Percentiles rank a stretch among this genome's conserved stretches.
Conservation (phyloP, 805 yeast species). For the Wickerhamiella dianesei region DNA sequence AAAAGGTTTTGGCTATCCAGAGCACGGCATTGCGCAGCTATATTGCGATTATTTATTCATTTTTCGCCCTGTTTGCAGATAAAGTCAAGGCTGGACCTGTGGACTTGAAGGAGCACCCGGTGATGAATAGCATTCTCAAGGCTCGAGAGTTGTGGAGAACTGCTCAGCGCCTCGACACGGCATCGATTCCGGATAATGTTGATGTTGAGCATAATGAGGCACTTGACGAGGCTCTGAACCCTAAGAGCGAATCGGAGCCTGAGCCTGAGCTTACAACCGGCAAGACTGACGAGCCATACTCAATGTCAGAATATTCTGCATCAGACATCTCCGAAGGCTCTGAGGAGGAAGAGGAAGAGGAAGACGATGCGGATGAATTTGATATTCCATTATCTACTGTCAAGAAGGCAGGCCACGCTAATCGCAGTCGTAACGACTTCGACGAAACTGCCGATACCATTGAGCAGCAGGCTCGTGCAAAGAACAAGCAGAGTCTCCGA, state of each 20-base stretch:
- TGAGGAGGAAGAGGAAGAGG: conserved; percentile 22
- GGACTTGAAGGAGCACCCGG: conserved; percentile 71
- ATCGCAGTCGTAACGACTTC: conserved; percentile 30
- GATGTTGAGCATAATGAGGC: conserved; percentile 10
- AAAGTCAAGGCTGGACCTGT: conserved; percentile 39
- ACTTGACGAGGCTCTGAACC: background rate
- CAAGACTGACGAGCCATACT: background rate
- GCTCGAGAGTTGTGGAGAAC: conserved; percentile 84
- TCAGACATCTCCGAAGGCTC: conserved; percentile 15
- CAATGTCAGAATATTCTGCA: conserved; percentile 3
- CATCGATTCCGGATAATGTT: conserved; percentile 6
- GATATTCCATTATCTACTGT: conserved; percentile 9
- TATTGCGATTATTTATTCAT: conserved; percentile 62
- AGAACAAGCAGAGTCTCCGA: conserved; percentile 75
- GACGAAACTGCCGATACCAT: conserved; percentile 67
- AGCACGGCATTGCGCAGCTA: conserved; percentile 63
- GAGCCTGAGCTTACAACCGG: background rate
- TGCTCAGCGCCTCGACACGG: conserved; percentile 39
- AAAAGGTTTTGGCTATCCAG: conserved; percentile 31
- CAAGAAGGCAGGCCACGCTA: background rate
- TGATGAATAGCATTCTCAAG: conserved; percentile 74
- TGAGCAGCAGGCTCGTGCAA: conserved; percentile 40
- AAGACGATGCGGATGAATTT: conserved; percentile 11
- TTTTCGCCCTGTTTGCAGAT: conserved; percentile 59
- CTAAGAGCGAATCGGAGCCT: background rate